Percentiles rank a stretch among this genome's conserved stretches.
These are phyloP conservation scores for Candida boidinii DNA, from an alignment of 805 yeast genomes.

Conservation along the genomic window DNA sequence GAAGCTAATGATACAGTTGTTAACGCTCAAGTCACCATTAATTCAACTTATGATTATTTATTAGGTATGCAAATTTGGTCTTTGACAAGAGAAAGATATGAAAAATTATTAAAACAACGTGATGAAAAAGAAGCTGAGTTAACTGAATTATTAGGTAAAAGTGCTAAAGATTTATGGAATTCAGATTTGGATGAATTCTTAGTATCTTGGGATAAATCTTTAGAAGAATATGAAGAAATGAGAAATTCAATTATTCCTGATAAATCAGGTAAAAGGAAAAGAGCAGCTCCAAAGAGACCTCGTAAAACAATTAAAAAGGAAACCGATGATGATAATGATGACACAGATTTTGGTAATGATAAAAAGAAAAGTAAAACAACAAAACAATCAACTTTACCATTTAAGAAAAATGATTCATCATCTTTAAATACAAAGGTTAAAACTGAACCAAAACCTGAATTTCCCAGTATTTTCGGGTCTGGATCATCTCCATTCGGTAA, in stretches of 20 bases:
- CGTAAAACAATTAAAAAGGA: constrained; percentile 11
- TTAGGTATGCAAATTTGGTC: constrained; percentile 93
- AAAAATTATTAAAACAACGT: constrained; percentile 63
- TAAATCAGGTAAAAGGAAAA: constrained; percentile 33
- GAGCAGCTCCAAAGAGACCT: constrained; percentile 22
- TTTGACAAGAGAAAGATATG: constrained; percentile 82
- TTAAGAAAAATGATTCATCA: constrained; percentile 4
- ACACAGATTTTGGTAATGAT: constrained; percentile 1
- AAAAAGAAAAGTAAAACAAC: constrained; percentile 12
- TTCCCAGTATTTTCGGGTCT: constrained; percentile 27
- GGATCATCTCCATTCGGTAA: constrained; percentile 19
- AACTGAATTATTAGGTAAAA: constrained; percentile 49
- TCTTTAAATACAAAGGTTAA: constrained; percentile 8
- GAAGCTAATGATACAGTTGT: constrained; percentile 34
- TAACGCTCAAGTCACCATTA: constrained; percentile 34
- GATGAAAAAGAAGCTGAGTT: constrained; percentile 68
- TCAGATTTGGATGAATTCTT: constrained; percentile 72
- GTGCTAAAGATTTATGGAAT: constrained; percentile 86
- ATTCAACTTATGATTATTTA: constrained; percentile 74
- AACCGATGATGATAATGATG: constrained; percentile 9
- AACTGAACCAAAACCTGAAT: constrained; percentile 15
- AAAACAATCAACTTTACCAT: constrained; percentile 12
- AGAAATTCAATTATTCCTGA: constrained; percentile 41
- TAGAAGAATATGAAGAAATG: constrained; percentile 54
- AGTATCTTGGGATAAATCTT: constrained; percentile 56